Conservation (phyloP, 371 early-diverging fungal species). For the Mucor indicus region DNA sequence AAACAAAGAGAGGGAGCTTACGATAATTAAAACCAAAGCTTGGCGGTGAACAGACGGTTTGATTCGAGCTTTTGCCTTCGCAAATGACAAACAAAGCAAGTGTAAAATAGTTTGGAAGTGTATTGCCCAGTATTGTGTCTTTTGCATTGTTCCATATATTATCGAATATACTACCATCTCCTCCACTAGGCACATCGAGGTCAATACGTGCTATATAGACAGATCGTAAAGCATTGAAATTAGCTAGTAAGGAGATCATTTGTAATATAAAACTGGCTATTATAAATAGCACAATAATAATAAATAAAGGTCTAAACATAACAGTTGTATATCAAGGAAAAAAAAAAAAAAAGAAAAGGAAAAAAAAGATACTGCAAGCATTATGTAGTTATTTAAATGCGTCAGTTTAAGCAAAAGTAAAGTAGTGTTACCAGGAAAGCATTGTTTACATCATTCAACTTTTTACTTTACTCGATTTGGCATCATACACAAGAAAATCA, state of each 20-base stretch:
- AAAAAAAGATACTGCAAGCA: too few relatives aligned
- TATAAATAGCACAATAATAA: slow-evolving; percentile 6
- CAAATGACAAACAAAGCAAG: slow-evolving; percentile 9
- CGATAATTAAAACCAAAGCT: slow-evolving; percentile 16
- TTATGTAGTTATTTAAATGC: too few relatives aligned
- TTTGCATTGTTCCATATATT: neutral
- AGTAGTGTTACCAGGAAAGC: too few relatives aligned
- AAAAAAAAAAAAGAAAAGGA: too few relatives aligned
- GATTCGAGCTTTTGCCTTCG: slow-evolving; percentile 8
- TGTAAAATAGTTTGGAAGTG: slow-evolving; percentile 14
- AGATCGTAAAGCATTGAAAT: slow-evolving; percentile 13
- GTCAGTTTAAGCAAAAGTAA: too few relatives aligned
- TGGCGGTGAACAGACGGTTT: slow-evolving; percentile 14
- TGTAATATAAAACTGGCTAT: slow-evolving; percentile 22
- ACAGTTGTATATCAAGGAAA: too few relatives aligned
- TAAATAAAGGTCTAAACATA: too few relatives aligned
- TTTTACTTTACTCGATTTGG: too few relatives aligned
- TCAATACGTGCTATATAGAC: slow-evolving; percentile 13
- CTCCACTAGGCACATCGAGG: neutral
- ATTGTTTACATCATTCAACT: too few relatives aligned
- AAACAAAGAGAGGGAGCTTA: slow-evolving; percentile 2
- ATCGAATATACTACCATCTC: neutral
- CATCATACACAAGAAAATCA: too few relatives aligned
- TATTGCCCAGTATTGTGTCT: neutral
- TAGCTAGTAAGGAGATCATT: slow-evolving; percentile 11